phyloP scores from a whole-genome alignment of 1,284 basidiomycete species.

The Apiotrichum mycotoxinovorans region DNA sequence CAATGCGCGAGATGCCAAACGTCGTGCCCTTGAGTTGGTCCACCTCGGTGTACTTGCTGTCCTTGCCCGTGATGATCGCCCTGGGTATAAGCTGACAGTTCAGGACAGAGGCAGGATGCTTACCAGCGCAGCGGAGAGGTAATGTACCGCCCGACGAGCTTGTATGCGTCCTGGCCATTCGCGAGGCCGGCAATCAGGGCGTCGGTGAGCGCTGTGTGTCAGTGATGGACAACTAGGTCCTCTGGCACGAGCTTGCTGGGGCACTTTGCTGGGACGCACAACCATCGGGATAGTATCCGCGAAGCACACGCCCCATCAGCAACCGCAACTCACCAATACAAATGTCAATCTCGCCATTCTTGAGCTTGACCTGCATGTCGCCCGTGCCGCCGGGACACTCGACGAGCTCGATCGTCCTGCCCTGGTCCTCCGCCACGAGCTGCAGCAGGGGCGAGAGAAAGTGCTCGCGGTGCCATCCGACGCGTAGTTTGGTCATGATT shows the following conservation, averaged over 20 bases:
- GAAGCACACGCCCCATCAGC: too few relatives aligned
- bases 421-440: slow-evolving; percentile 57
- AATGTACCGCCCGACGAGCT: slow-evolving; percentile 90
- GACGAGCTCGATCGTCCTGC: slow-evolving; percentile 72
- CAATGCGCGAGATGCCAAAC: slow-evolving; percentile 84
- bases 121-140: slow-evolving; percentile 81
- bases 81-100: slow-evolving; percentile 50
- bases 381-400: slow-evolving; percentile 92
- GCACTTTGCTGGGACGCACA: too few relatives aligned
- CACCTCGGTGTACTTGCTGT: slow-evolving; percentile 68
- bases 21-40: slow-evolving; percentile 73
- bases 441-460: slow-evolving; percentile 83
- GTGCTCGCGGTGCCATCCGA: slow-evolving; percentile 72
- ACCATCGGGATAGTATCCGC: too few relatives aligned
- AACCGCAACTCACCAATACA: slow-evolving; percentile 62
- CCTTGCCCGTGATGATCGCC: slow-evolving; percentile 86
- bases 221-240: too few relatives aligned
- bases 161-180: slow-evolving; percentile 78
- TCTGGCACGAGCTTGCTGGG: too few relatives aligned
- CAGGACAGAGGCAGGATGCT: slow-evolving; percentile 22
- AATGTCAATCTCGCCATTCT: slow-evolving; percentile 80
- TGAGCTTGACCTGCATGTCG: slow-evolving; percentile 76
- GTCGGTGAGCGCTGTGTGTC: slow-evolving; percentile 72
- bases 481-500: slow-evolving; percentile 19
- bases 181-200: slow-evolving; percentile 89